phyloP scores from a whole-genome alignment of 208 protist genomes.

The Trypanosoma boissoni region DNA sequence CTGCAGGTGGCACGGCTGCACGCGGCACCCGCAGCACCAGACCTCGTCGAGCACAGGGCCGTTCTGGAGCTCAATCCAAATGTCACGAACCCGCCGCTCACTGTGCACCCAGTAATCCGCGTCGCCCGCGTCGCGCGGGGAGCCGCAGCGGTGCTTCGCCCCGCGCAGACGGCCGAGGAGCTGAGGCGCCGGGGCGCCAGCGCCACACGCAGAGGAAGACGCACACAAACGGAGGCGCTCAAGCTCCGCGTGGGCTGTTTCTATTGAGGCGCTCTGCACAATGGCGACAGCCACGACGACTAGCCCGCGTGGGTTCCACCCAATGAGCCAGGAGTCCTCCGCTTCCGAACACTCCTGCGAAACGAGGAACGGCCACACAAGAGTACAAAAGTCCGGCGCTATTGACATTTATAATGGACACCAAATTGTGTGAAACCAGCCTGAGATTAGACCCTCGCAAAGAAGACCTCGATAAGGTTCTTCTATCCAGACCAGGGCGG shows the following conservation, averaged over 20 bases:
- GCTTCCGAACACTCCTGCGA: neutral
- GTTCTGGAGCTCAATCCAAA: slow-evolving; percentile 76
- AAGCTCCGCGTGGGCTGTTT: slow-evolving; percentile 37
- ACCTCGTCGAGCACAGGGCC: slow-evolving; percentile 71
- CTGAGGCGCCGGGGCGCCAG: slow-evolving; percentile 30
- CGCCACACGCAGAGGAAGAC: neutral
- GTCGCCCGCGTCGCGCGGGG: neutral
- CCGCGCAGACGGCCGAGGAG: slow-evolving; percentile 58
- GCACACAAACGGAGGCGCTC: slow-evolving; percentile 16
- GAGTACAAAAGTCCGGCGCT: slow-evolving; percentile 58
- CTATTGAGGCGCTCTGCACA: slow-evolving; percentile 35
- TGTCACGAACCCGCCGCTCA: slow-evolving; percentile 40
- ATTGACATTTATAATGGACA: slow-evolving; percentile 10
- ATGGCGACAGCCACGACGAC: slow-evolving; percentile 63
- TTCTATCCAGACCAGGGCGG: too few relatives aligned
- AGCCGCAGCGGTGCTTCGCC: neutral
- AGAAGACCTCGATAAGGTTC: too few relatives aligned
- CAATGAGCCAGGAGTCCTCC: slow-evolving; percentile 58
- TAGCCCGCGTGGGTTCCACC: slow-evolving; percentile 78
- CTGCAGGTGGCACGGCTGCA: slow-evolving; percentile 81
- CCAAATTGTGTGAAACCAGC: too few relatives aligned
- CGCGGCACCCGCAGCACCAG: slow-evolving; percentile 77
- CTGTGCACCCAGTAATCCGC: slow-evolving; percentile 21
- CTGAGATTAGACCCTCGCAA: too few relatives aligned
- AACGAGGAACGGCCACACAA: slow-evolving; percentile 62